phyloP scores from a whole-genome alignment of 1,284 basidiomycete genomes.

The Earliella scabrosa region DNA sequence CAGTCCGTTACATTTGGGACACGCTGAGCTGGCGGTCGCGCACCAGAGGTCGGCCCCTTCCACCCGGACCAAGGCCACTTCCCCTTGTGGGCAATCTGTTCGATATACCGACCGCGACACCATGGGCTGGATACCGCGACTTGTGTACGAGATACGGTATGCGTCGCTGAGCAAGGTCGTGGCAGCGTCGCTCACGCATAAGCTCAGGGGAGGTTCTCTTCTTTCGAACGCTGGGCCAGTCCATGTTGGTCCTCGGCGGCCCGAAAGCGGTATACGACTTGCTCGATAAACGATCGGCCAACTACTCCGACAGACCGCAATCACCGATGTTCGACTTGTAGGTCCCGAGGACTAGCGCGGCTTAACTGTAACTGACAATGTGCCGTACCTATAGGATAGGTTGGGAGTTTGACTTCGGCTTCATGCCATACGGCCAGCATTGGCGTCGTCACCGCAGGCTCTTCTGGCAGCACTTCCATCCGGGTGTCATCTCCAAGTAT shows the following conservation, averaged over 20 bases:
- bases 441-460: constrained; percentile 25
- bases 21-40: constrained; percentile 14
- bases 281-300: constrained; percentile 29
- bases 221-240: constrained; percentile 18
- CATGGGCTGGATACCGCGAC: constrained; percentile 11
- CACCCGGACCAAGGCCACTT: constrained; percentile 15
- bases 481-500: constrained; percentile 17
- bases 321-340: constrained; percentile 27
- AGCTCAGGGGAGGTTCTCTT: constrained; percentile 25
- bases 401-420: constrained; percentile 24
- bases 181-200: no score
- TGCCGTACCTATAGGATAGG: constrained; percentile 16
- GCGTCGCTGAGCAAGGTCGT: not conserved
- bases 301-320: constrained; percentile 25
- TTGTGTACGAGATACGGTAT: constrained; percentile 13
- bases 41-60: constrained; percentile 16
- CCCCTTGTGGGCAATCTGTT: constrained; percentile 18
- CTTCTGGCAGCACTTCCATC: constrained; percentile 30
- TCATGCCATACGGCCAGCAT: constrained; percentile 26
- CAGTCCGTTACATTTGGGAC: not conserved
- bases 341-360: not conserved
- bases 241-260: constrained; percentile 16
- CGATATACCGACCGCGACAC: constrained; percentile 9
- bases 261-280: constrained; percentile 19
- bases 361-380: not conserved